Conservation (phyloP, 208 protist genomes). For the Blastocrithidia nonstop region DNA sequence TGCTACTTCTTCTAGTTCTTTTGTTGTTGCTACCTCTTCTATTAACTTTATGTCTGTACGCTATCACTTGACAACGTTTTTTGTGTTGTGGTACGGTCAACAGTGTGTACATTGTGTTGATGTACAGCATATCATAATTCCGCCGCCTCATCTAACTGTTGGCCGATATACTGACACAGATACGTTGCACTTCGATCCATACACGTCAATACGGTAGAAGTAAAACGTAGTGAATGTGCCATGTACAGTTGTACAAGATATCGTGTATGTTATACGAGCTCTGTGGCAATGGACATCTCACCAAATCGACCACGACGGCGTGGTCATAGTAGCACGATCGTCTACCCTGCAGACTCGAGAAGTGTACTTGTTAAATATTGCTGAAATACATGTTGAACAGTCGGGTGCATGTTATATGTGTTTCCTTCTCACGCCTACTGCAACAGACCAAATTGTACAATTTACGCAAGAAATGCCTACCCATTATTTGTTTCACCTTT, state of each 20-base stretch:
- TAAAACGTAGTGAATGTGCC: constrained; percentile 8
- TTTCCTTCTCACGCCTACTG: too few relatives aligned
- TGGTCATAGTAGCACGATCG: too few relatives aligned
- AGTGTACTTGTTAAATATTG: too few relatives aligned
- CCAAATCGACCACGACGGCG: constrained; percentile 55
- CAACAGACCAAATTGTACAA: too few relatives aligned
- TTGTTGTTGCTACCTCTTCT: background rate
- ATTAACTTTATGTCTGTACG: background rate
- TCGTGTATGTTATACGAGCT: constrained; percentile 62
- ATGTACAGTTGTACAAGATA: constrained; percentile 16
- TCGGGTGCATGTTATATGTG: too few relatives aligned
- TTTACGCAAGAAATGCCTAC: too few relatives aligned
- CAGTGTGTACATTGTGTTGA: background rate
- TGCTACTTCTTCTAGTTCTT: background rate
- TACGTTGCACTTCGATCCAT: constrained; percentile 56
- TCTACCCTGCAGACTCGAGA: too few relatives aligned
- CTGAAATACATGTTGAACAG: too few relatives aligned
- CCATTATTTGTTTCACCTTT: too few relatives aligned
- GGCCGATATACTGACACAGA: constrained; percentile 39
- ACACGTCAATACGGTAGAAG: constrained; percentile 15
- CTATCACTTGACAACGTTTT: too few relatives aligned
- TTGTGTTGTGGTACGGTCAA: too few relatives aligned
- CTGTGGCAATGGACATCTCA: constrained; percentile 25
- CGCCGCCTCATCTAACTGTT: constrained; percentile 39
- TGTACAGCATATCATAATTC: constrained; percentile 36